Base-by-base conservation (phyloP, 257 asterid genomes). In the Solanum chilense region DNA sequence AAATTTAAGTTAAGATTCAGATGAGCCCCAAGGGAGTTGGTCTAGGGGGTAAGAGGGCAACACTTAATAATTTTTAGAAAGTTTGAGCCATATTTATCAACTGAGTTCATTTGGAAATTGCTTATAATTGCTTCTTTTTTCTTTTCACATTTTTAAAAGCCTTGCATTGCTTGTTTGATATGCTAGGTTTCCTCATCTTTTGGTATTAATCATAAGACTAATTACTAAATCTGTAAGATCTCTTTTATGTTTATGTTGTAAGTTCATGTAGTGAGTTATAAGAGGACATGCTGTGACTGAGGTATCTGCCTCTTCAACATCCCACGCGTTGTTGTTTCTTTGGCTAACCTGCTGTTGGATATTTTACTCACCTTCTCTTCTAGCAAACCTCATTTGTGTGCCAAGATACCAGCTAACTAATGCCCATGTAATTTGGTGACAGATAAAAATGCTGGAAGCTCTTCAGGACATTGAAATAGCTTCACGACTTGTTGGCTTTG, bases 381-480 rank as follows among this genome's bases (percentile, higher is more conserved):
- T 47, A 80, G 68, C 84, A 10, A 80, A 78, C 9, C 27, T 80
- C 68, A 80, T 47, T 27, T 52, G 69, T 29, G 31, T 49, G 7
- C 69, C 69, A 52, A 45, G 45, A 18, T 49, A 16, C 85, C 66
- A 29, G 20, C 85, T 49, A 82, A 70, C 56, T 80, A 47, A 23
- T 58, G 21, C 76, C 56, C 47, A 64, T 23, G 68, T 9, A 69
- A 69, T 86, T 69, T 90, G 91, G 33, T 84, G 89, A 85, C 87
- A 97, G 99, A 98, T 97, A 91, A 94, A 96, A 95, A 97, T 97
- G 98, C 92, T 96, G 87, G 99, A 97, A 97, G 99, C 99, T 78
- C 99, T 97, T 75, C 99, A 97, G 87, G 99, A 97, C 85, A 97
- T 97, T 87, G 99, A 96, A 92, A 96, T 97, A 89, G 99, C 99